These are phyloP conservation scores for Poa annua DNA, from an alignment of 176 grass and related monocot species.

Conservation along the genomic window DNA sequence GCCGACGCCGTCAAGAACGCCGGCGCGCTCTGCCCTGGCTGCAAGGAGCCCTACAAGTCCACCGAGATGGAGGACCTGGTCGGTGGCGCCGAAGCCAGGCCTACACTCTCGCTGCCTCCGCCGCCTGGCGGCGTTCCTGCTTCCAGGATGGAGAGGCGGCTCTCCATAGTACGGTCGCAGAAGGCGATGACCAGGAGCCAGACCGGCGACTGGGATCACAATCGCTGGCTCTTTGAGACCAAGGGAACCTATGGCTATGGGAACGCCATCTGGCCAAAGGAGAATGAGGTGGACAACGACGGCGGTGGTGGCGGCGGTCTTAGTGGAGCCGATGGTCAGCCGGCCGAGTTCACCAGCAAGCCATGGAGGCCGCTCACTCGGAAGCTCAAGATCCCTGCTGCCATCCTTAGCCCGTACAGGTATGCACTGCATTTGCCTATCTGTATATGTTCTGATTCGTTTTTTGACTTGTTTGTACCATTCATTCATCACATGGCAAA, in stretches of 20 bases:
- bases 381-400: conserved; percentile 81
- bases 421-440: conserved; percentile 32
- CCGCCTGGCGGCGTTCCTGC: conserved; percentile 44
- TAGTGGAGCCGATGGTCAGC: conserved; percentile 53
- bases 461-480: not conserved
- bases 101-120: conserved; percentile 55
- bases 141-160: conserved; percentile 75
- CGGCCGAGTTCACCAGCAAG: conserved; percentile 71
- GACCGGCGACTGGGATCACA: conserved; percentile 93
- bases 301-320: conserved; percentile 24
- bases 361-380: conserved; percentile 94
- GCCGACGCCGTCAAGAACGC: conserved; percentile 78
- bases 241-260: conserved; percentile 97
- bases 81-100: not conserved
- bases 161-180: conserved; percentile 69
- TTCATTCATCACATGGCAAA: conserved; percentile 5
- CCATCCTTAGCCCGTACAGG: conserved; percentile 88
- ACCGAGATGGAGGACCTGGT: conserved; percentile 79
- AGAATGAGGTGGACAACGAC: conserved; percentile 47
- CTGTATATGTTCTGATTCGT: conserved; percentile 7
- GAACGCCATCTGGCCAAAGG: conserved; percentile 94
- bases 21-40: conserved; percentile 72
- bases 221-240: conserved; percentile 93
- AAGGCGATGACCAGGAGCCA: conserved; percentile 87
- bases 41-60: conserved; percentile 86